Conservation (phyloP, 495 filamentous ascomycete genomes). For the Rhypophila decipiens region DNA sequence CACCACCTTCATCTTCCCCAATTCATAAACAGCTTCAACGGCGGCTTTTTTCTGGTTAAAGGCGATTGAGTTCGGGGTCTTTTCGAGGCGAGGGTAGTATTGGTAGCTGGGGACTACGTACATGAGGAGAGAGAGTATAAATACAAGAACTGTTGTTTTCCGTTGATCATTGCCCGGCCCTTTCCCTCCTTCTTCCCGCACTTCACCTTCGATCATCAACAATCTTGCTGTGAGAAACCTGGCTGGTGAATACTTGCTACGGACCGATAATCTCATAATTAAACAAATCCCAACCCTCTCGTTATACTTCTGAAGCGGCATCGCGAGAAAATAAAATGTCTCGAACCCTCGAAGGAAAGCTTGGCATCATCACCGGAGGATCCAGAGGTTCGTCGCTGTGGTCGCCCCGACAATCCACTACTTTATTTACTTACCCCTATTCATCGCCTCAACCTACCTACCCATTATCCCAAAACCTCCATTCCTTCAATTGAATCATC, state of each 20-base stretch:
- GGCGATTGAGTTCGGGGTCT: neutral
- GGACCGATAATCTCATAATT: too few species aligned
- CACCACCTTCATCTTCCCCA: conserved; percentile 6
- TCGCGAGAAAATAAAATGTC: conserved; percentile 19
- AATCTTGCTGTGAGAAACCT: too few species aligned
- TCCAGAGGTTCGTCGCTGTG: conserved; percentile 62
- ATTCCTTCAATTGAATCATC: too few species aligned
- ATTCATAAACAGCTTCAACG: neutral
- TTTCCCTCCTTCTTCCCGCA: neutral
- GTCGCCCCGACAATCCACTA: too few species aligned
- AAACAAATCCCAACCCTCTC: too few species aligned
- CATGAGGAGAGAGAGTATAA: neutral
- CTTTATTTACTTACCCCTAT: too few species aligned
- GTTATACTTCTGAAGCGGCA: neutral
- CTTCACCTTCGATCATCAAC: too few species aligned
- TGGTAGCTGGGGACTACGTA: too few species aligned
- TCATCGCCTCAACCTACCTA: too few species aligned
- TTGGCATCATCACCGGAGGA: conserved; percentile 72
- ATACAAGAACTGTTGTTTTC: neutral
- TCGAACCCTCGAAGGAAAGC: conserved; percentile 55
- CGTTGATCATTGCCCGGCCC: neutral
- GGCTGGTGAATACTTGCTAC: too few species aligned
- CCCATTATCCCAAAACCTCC: too few species aligned
- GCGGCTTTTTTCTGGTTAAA: neutral
- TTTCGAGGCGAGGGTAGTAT: too few species aligned